Percentiles rank a stretch among this genome's conserved stretches.
Evolutionary conservation across 345 rosid species (phyloP).

Genomic region (Euphorbia tirucalli): DNA sequence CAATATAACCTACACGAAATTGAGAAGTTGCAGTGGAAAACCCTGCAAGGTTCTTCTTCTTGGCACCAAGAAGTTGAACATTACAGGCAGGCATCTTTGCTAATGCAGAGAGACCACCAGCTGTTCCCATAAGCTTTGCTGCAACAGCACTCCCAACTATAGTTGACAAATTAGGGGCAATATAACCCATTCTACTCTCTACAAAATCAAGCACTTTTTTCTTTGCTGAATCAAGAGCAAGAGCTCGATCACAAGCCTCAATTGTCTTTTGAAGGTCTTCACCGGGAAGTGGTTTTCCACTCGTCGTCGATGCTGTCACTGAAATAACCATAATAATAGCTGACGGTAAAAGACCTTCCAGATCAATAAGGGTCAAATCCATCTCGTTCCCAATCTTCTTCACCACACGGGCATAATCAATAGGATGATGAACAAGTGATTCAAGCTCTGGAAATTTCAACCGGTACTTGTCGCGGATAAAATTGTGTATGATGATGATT

Average conservation of each 20-base stretch:
- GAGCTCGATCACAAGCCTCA: conserved; percentile 90
- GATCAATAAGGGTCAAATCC: conserved; percentile 83
- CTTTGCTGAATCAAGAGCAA: conserved; percentile 69
- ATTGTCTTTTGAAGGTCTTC: conserved; percentile 73
- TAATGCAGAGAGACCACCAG: conserved; percentile 88
- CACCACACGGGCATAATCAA: conserved; percentile 91
- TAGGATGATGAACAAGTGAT: conserved; percentile 83
- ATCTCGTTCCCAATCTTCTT: conserved; percentile 84
- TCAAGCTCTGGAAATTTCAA: conserved; percentile 93
- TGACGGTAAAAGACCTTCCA: conserved; percentile 82
- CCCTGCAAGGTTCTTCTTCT: conserved; percentile 92
- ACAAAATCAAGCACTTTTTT: conserved; percentile 94
- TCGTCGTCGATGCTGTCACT: conserved; percentile 87
- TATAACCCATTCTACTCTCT: conserved; percentile 92
- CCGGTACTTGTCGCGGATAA: conserved; percentile 81
- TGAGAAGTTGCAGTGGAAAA: conserved; percentile 84
- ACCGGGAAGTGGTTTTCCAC: conserved; percentile 86
- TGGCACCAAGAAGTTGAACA: conserved; percentile 89
- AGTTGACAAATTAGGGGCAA: conserved; percentile 89
- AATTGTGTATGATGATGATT: conserved; percentile 78
- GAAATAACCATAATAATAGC: conserved; percentile 94
- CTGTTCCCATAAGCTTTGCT: conserved; percentile 95
- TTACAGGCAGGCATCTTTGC: conserved; percentile 98
- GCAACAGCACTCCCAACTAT: conserved; percentile 97
- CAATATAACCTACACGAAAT: conserved; percentile 79